phyloP scores from a whole-genome alignment of 1,284 basidiomycete species.

The Rhodotorula sp. region DNA sequence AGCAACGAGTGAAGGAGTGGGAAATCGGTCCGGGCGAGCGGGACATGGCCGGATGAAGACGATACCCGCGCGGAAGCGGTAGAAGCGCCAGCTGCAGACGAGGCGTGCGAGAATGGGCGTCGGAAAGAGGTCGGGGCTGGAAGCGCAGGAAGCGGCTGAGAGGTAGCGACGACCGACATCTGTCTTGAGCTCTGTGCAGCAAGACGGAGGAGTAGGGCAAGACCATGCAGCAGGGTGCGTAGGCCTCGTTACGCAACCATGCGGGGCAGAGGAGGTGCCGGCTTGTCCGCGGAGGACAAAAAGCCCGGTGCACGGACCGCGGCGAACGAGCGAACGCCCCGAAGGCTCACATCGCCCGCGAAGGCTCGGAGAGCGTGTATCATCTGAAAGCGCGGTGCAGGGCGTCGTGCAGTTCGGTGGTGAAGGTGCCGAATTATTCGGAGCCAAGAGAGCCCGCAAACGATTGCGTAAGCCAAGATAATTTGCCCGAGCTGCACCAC shows the following conservation, averaged over 20 bases:
- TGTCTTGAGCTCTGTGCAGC: neutral
- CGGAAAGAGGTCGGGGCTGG: neutral
- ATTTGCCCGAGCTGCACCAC: no score
- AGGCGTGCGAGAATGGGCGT: neutral
- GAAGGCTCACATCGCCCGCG: no score
- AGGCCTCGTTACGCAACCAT: neutral
- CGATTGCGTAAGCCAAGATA: no score
- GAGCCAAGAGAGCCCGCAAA: no score
- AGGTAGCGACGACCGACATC: neutral
- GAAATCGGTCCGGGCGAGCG: neutral
- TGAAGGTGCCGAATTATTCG: no score
- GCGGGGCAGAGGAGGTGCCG: neutral
- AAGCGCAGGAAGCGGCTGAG: neutral
- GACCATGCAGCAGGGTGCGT: neutral
- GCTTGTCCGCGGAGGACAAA: neutral
- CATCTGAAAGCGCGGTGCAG: no score
- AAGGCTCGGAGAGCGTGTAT: no score
- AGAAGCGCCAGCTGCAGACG: neutral
- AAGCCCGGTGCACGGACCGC: neutral
- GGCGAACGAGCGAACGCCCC: no score
- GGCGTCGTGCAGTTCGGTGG: no score
- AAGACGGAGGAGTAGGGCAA: neutral
- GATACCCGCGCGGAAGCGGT: neutral
- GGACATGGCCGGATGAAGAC: neutral
- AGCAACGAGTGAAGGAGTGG: constrained; percentile 15